phyloP scores from a whole-genome alignment of 345 rosid species.

The Orychophragmus violaceus region DNA sequence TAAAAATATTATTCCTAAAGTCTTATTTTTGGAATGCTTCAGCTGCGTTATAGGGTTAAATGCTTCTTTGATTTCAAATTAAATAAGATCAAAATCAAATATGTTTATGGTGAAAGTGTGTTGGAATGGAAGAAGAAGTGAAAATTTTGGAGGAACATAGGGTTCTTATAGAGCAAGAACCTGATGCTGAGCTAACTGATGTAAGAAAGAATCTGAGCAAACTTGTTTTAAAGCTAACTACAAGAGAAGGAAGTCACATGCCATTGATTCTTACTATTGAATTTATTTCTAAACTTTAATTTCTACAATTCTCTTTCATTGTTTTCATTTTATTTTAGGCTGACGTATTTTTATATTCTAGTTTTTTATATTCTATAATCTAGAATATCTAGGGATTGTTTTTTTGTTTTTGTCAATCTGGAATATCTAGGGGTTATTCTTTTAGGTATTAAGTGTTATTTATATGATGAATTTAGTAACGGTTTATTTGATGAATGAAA shows the following conservation, averaged over 20 bases:
- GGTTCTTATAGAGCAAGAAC: conserved; percentile 34
- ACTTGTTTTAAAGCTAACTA: conserved; percentile 63
- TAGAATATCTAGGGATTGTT: neutral
- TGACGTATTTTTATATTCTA: neutral
- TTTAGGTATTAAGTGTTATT: neutral
- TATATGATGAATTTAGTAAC: neutral
- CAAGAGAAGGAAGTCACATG: conserved; percentile 40
- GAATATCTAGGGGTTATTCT: neutral
- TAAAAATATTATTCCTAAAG: too few species aligned
- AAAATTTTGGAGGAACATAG: conserved; percentile 45
- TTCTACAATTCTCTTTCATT: neutral
- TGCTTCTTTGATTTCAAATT: neutral
- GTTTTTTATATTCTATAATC: neutral
- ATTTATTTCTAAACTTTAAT: neutral
- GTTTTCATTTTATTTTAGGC: neutral
- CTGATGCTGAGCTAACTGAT: conserved; percentile 43
- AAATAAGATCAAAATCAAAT: neutral
- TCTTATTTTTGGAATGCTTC: too few species aligned
- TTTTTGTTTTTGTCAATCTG: neutral
- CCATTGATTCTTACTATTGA: conserved; percentile 3
- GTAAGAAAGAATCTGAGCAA: conserved; percentile 50
- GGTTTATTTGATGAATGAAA: neutral
- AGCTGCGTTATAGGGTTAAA: neutral
- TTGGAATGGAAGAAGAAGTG: conserved; percentile 41
- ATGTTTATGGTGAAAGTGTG: conserved; percentile 28